Evolutionary conservation across 345 rosid genomes (phyloP).

Genomic region (Ceriops tagal): DNA sequence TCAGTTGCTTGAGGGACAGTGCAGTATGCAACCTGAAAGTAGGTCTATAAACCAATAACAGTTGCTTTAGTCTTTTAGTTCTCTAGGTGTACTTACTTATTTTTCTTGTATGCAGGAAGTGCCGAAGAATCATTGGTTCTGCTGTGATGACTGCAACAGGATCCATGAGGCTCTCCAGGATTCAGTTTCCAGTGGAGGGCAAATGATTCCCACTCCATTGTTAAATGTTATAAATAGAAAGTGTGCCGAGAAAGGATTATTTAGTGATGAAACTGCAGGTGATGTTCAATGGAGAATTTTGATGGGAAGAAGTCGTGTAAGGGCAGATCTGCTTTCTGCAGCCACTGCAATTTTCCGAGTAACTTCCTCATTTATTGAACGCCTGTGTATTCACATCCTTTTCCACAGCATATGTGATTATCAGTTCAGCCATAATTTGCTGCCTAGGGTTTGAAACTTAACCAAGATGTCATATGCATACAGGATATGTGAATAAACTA

Average conservation of each 20-base stretch:
- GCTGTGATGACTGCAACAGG: slow-evolving; percentile 71
- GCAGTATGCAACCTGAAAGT: slow-evolving; percentile 76
- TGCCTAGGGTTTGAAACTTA: too few species aligned
- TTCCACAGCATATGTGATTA: too few species aligned
- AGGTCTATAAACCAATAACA: slow-evolving; percentile 29
- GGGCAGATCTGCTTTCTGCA: slow-evolving; percentile 71
- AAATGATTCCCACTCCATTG: slow-evolving; percentile 47
- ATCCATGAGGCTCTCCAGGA: slow-evolving; percentile 56
- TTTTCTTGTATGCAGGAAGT: slow-evolving; percentile 51
- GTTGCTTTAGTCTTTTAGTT: slow-evolving; percentile 9
- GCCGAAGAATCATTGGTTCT: slow-evolving; percentile 88
- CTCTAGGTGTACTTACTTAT: slow-evolving; percentile 6
- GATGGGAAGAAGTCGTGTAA: slow-evolving; percentile 69
- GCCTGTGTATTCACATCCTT: neutral
- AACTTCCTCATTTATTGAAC: slow-evolving; percentile 13
- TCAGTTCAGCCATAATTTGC: too few species aligned
- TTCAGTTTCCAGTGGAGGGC: slow-evolving; percentile 60
- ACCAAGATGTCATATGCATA: too few species aligned
- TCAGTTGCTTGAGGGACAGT: slow-evolving; percentile 78
- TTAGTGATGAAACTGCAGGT: slow-evolving; percentile 35
- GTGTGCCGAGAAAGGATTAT: slow-evolving; percentile 66
- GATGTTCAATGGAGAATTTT: slow-evolving; percentile 70
- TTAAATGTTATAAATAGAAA: slow-evolving; percentile 55
- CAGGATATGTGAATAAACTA: too few species aligned
- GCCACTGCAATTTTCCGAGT: slow-evolving; percentile 89